Base-by-base conservation (phyloP, 2,329 filamentous ascomycete species). In the Ascochyta lentis region DNA sequence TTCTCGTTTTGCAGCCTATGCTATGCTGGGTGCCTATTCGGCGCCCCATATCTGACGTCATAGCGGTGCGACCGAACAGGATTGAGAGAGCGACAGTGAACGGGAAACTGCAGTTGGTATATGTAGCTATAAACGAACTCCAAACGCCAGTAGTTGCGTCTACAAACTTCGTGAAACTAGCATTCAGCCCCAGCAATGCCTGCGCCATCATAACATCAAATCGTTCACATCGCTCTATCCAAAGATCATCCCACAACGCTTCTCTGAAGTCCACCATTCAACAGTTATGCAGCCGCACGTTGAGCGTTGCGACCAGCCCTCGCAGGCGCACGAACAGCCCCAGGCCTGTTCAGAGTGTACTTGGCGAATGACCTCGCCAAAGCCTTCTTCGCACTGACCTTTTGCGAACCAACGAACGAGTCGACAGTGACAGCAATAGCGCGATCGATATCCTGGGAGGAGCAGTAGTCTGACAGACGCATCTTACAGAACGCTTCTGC, bases 371-470 rank as follows among this genome's bases (percentile, higher is more conserved):
- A 92, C 56, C 95, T 84, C 0, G 92, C 90, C 40, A 99, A 84
- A 15, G 95, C 92, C 82, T 96, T 97, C 84, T 98, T 99, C 79
- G 91, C 95, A 79, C 91, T 96, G 69, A 98, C 87, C 81, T 99
- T 99, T 76, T 99, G 95, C 68, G 91, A 96, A 58, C 90, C 91
- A 39, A 99, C 91, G 71, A 99, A 99, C 52, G 91, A 96, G 64
- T 98, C 93, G 2, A 99, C 91, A 0, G 95, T 96, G 6, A 99
- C 95, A 13, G 93, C 92, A 70, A 99, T 99, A 54, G 95, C 95
- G 39, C 95, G 91, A 77, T 99, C 95, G 67, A 99, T 96, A 72
- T 99, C 95, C 56, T 90, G 86, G 1, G 90, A 80, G 6, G 89
- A 89, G 77, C 94, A 96, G 80, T 96, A 98, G 65, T 99, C 95